phyloP scores from a whole-genome alignment of 2,329 filamentous ascomycete genomes.

The Cercospora brassicicola region DNA sequence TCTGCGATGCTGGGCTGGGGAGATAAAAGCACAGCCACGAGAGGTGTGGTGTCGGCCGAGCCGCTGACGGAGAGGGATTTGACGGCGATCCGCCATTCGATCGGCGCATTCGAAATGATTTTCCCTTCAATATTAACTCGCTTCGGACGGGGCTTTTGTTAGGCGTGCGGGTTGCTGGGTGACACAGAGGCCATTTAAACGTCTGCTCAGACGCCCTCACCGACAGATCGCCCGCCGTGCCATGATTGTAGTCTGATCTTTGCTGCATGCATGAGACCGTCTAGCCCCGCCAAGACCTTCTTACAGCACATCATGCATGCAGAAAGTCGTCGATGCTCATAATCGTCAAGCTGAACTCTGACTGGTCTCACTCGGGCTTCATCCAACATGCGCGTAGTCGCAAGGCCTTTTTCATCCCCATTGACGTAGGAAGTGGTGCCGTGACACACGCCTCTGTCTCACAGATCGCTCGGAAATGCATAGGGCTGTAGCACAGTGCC shows the following conservation, averaged over 20 bases:
- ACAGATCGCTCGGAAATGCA: slow-evolving; percentile 20
- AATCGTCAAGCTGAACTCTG: slow-evolving; percentile 5
- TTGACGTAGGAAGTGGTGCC: neutral
- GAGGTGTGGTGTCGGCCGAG: slow-evolving; percentile 3
- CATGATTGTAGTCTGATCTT: slow-evolving; percentile 8
- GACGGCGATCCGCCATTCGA: slow-evolving; percentile 5
- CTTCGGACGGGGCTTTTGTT: neutral
- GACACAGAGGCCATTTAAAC: slow-evolving; percentile 9
- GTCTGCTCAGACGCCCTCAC: slow-evolving; percentile 9
- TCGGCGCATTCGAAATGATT: neutral
- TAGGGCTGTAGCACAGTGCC: slow-evolving; percentile 21
- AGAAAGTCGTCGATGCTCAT: neutral
- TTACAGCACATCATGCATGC: slow-evolving; percentile 24
- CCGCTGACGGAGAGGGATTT: slow-evolving; percentile 5
- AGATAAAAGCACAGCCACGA: slow-evolving; percentile 1
- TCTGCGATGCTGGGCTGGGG: neutral
- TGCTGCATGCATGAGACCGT: slow-evolving; percentile 6
- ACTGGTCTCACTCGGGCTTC: slow-evolving; percentile 12
- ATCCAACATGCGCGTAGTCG: neutral
- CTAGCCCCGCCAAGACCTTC: slow-evolving; percentile 10
- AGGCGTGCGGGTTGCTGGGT: slow-evolving; percentile 8
- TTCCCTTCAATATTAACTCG: neutral
- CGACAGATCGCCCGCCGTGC: slow-evolving; percentile 4
- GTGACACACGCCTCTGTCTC: slow-evolving; percentile 2
- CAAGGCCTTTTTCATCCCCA: neutral